Evolutionary conservation across 169 alveolate genomes (phyloP).

Genomic region (Cryptosporidium canis): DNA sequence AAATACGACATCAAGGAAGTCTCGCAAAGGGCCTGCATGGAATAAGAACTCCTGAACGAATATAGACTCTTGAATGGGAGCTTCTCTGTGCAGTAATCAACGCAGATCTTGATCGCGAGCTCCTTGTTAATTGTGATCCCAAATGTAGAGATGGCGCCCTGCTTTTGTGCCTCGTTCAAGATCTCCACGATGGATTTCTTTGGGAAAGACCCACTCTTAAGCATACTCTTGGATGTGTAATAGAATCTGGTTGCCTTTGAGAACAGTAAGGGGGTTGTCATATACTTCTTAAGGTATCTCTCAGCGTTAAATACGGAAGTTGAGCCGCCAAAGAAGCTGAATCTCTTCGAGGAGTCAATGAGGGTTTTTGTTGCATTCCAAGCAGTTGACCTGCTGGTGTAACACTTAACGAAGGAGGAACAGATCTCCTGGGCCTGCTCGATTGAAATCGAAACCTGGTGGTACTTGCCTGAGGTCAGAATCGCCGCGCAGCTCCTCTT

Average conservation of each 20-base stretch:
- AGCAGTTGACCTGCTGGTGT: constrained; percentile 34
- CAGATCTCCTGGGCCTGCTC: constrained; percentile 47
- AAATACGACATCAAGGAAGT: constrained; percentile 15
- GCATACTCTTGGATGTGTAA: constrained; percentile 28
- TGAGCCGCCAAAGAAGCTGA: constrained; percentile 59
- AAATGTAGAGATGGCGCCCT: constrained; percentile 44
- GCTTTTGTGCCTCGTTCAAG: constrained; percentile 31
- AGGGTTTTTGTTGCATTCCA: constrained; percentile 27
- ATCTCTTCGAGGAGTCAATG: constrained; percentile 31
- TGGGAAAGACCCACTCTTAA: constrained; percentile 45
- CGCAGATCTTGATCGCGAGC: constrained; percentile 26
- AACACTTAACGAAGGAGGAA: constrained; percentile 32
- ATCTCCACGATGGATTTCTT: constrained; percentile 22
- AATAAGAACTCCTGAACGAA: constrained; percentile 27
- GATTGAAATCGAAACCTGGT: constrained; percentile 12
- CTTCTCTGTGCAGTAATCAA: constrained; percentile 30
- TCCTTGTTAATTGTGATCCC: constrained; percentile 31
- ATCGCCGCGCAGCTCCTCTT: constrained; percentile 41
- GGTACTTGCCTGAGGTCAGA: constrained; percentile 59
- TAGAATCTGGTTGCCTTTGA: constrained; percentile 50
- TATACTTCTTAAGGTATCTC: constrained; percentile 37
- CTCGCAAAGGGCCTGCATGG: constrained; percentile 25
- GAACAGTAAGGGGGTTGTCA: constrained; percentile 36
- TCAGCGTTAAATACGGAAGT: constrained; percentile 57
- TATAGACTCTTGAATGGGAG: not conserved